Base-by-base conservation (phyloP, 2,329 filamentous ascomycete genomes). In the Ophiostoma sp. region DNA sequence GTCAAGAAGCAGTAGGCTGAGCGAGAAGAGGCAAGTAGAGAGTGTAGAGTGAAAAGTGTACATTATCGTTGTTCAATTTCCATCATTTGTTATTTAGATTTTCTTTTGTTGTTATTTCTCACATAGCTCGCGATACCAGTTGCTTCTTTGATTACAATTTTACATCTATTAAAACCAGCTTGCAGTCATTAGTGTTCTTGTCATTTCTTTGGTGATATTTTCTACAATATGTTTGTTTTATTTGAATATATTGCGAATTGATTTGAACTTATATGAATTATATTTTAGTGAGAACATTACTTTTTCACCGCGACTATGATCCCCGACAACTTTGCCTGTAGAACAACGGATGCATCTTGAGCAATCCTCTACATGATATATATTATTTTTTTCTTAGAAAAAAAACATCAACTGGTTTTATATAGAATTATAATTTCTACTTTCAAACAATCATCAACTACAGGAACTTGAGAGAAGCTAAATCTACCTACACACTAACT, bases 1-100 rank as follows among this genome's bases (percentile, higher is more conserved):
- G 57, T 75, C 15, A 83, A 84, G 71, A 77, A 76, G 68, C 83
- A 83, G 73, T 80, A 77, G 57, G 57, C 15, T 70, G 60, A 48
- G 4, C 17, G 44, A n/a, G 44, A n/a, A 48, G 44, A 48, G 44
- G 20, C 4, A 11, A 20, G 44, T 7, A 39, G 36, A 8, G 36
- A 39, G 10, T 39, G 36, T 8, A 7, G n/a, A 15, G 52, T 57
- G 57, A 35, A 62, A 62, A 62, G 27, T 64, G 60, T 64, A 36
- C 8, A 36, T 64, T 64, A 36, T 33, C 3, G 17, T 44, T 44
- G 13, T 20, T 54, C 8, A 1, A 41, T 41, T 65, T 65, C 2
- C 60, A 10, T 64, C 15, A 36, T n/a, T 65, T 39, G 33, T 64
- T 64, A 7, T 39, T 31, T 62, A 17, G 13, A 17, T n/a, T 10